A percentile compares a stretch with the other conserved stretches of the same genome.
phyloP scores from a whole-genome alignment of 768 basidiomycete species.

The Boletus rubropictus region DNA sequence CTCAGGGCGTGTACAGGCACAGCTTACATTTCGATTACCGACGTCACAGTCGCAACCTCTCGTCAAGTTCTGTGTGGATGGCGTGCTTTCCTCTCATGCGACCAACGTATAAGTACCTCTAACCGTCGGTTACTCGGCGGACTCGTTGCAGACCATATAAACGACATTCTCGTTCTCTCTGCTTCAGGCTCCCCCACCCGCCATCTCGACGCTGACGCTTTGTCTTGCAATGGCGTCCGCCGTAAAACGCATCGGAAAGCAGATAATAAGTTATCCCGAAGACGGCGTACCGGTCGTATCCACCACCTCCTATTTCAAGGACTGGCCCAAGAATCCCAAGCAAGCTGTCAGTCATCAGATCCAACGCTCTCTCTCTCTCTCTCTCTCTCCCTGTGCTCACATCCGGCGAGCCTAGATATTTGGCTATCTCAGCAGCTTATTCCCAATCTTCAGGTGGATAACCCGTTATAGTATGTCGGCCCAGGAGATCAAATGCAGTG shows the following conservation, averaged over 20 bases:
- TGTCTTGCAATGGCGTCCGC: slow-evolving; percentile 31
- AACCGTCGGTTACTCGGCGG: background rate
- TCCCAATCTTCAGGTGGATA: slow-evolving; percentile 85
- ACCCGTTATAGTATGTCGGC: slow-evolving; percentile 69
- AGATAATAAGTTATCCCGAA: slow-evolving; percentile 56
- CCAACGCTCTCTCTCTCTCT: background rate
- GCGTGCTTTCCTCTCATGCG: slow-evolving; percentile 22
- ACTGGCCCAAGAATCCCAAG: slow-evolving; percentile 41
- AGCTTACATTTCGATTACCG: background rate
- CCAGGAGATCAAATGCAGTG: background rate
- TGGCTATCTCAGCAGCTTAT: slow-evolving; percentile 64
- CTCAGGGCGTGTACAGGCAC: too few species aligned
- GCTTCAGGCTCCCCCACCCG: background rate
- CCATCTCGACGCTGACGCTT: background rate
- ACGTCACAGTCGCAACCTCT: background rate
- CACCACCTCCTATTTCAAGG: slow-evolving; percentile 47
- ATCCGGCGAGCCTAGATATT: slow-evolving; percentile 38
- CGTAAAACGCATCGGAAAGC: slow-evolving; percentile 50
- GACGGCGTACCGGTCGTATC: slow-evolving; percentile 54
- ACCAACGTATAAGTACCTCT: background rate
- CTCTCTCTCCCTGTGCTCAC: slow-evolving; percentile 3
- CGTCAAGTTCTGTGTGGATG: slow-evolving; percentile 4
- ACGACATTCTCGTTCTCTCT: background rate
- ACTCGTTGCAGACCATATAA: slow-evolving; percentile 1
- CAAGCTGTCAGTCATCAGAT: slow-evolving; percentile 36